phyloP scores from a whole-genome alignment of 192 early-diverging fungal genomes.

The Podila horticola region DNA sequence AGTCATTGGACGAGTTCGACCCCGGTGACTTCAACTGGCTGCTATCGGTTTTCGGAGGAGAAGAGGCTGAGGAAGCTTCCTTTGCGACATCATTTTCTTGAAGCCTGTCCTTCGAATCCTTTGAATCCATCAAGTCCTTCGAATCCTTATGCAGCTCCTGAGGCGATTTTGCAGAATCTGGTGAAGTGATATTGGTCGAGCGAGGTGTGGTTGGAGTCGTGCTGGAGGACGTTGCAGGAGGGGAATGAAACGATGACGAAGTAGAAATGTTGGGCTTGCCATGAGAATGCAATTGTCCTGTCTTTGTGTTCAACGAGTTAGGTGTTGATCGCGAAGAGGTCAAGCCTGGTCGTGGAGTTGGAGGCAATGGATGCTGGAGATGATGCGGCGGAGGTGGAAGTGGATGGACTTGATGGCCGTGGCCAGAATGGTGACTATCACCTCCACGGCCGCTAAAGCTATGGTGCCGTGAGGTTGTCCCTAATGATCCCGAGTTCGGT shows the following conservation, averaged over 20 bases:
- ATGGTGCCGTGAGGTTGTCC: background rate
- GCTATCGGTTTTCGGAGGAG: background rate
- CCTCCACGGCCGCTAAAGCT: conserved; percentile 4
- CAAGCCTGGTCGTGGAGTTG: conserved; percentile 4
- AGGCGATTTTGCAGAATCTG: background rate
- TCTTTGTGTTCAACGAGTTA: background rate
- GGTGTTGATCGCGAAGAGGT: conserved; percentile 2
- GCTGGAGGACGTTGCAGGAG: background rate
- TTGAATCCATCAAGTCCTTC: no score
- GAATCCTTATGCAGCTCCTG: background rate
- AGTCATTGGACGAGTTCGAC: background rate
- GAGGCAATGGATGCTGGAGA: conserved; percentile 18
- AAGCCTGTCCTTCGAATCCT: background rate
- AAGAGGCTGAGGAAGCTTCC: conserved; percentile 3
- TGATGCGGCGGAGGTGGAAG: conserved; percentile 20
- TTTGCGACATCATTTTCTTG: background rate
- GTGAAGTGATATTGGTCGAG: background rate
- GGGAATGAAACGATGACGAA: background rate
- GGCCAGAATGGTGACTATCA: background rate
- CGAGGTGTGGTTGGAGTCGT: background rate
- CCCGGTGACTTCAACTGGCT: background rate
- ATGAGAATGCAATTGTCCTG: background rate
- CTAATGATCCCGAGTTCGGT: background rate
- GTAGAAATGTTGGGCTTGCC: conserved; percentile 9
- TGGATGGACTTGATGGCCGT: conserved; percentile 11